Evolutionary conservation across 768 basidiomycete genomes (phyloP).

Genomic region (Rhizopogon roseolus): DNA sequence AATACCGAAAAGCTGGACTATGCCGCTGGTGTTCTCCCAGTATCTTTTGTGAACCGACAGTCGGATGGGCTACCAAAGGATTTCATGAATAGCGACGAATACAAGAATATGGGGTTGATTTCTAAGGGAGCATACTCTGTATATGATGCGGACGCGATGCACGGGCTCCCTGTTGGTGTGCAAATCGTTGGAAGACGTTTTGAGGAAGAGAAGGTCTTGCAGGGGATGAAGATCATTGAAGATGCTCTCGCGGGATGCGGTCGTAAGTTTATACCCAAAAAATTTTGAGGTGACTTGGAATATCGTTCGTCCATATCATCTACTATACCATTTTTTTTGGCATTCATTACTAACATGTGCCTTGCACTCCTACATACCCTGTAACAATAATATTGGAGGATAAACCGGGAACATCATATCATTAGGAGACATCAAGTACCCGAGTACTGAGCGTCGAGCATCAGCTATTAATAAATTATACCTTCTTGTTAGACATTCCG

Average conservation of each 20-base stretch:
- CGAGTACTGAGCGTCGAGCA: background rate
- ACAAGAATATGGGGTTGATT: constrained; percentile 34
- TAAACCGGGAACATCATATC: no score
- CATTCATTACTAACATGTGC: background rate
- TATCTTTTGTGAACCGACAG: constrained; percentile 45
- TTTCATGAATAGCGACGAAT: constrained; percentile 21
- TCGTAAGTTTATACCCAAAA: constrained; percentile 16
- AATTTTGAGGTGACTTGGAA: constrained; percentile 8
- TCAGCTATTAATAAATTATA: no score
- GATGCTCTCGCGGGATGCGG: constrained; percentile 18
- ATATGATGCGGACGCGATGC: constrained; percentile 60
- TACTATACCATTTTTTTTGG: background rate
- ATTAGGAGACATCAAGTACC: no score
- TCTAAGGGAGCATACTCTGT: constrained; percentile 44
- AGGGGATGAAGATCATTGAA: constrained; percentile 62
- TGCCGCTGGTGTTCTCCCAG: constrained; percentile 54
- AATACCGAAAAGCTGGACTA: constrained; percentile 41
- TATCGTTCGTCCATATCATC: background rate
- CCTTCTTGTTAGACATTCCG: no score
- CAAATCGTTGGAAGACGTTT: constrained; percentile 59
- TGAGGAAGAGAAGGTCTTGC: constrained; percentile 71
- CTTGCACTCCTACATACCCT: background rate
- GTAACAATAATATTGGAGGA: background rate
- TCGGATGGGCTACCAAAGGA: constrained; percentile 33
- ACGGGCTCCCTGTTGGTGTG: constrained; percentile 64